These are phyloP conservation scores for Hypoxylon sp. DNA, from an alignment of 2,329 filamentous ascomycete genomes.

Conservation along the genomic window DNA sequence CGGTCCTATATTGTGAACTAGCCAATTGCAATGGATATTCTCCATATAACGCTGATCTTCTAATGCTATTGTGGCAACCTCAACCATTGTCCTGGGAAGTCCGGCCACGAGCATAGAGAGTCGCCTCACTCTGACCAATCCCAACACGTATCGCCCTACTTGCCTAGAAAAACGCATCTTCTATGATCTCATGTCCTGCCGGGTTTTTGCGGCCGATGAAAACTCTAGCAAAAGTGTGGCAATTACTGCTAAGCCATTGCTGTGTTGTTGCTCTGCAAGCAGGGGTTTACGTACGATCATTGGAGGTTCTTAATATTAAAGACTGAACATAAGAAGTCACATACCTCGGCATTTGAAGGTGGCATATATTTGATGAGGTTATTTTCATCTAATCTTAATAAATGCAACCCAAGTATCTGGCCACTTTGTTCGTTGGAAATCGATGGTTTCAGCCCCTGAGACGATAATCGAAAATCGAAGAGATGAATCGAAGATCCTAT, in stretches of 20 bases:
- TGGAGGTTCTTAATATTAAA: neutral
- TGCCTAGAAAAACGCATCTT: neutral
- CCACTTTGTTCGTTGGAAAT: neutral
- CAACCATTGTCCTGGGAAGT: slow-evolving; percentile 7
- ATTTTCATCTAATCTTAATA: neutral
- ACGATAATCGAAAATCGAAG: neutral
- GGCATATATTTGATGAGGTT: neutral
- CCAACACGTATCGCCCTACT: too few species aligned
- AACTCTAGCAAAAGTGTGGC: neutral
- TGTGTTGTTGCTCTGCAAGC: neutral
- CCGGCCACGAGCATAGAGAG: neutral
- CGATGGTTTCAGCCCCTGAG: neutral
- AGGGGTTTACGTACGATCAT: neutral
- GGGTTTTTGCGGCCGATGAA: slow-evolving; percentile 13
- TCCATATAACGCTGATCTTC: neutral
- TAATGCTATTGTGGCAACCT: neutral
- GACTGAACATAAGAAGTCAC: neutral
- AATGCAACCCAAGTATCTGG: neutral
- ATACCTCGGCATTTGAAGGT: slow-evolving; percentile 3
- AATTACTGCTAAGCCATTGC: neutral
- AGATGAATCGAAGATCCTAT: neutral
- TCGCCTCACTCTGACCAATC: neutral
- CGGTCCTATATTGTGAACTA: too few species aligned
- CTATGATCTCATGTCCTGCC: slow-evolving; percentile 4
- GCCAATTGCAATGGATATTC: neutral